A percentile compares a stretch with the other conserved stretches of the same genome.
phyloP scores from a whole-genome alignment of 148 eudicot species.

The Cornus controversa region DNA sequence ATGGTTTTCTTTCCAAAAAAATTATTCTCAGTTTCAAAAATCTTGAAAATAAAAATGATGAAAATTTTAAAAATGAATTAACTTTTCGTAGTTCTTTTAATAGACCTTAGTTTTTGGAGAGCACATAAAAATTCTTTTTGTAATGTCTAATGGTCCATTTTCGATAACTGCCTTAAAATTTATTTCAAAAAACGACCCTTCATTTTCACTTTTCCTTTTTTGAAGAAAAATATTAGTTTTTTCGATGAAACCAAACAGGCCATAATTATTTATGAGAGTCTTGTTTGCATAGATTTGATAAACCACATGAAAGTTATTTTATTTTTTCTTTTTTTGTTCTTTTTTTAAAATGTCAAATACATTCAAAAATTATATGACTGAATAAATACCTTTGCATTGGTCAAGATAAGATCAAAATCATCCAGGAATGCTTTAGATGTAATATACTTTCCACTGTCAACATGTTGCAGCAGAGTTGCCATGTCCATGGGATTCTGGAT shows the following conservation, averaged over 20 bases:
- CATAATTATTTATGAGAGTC: not conserved
- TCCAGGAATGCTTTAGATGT: slow-evolving; percentile 74
- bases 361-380: not conserved
- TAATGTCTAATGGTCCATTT: not conserved
- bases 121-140: not conserved
- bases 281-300: not conserved
- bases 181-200: not conserved
- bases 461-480: slow-evolving; percentile 85
- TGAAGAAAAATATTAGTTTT: not conserved
- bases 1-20: not conserved
- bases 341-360: not conserved
- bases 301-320: not conserved
- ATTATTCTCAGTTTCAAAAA: too few relatives aligned
- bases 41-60: not conserved
- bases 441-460: slow-evolving; percentile 83
- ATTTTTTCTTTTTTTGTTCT: not conserved
- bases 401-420: slow-evolving; percentile 88
- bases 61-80: too few relatives aligned
- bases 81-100: not conserved
- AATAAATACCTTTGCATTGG: slow-evolving; percentile 80
- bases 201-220: not conserved
- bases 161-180: not conserved
- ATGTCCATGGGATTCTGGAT: slow-evolving; percentile 97
- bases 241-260: not conserved
- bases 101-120: not conserved